Conservation (phyloP, 306 rosid genomes). For the Citrullus mucosospermus region DNA sequence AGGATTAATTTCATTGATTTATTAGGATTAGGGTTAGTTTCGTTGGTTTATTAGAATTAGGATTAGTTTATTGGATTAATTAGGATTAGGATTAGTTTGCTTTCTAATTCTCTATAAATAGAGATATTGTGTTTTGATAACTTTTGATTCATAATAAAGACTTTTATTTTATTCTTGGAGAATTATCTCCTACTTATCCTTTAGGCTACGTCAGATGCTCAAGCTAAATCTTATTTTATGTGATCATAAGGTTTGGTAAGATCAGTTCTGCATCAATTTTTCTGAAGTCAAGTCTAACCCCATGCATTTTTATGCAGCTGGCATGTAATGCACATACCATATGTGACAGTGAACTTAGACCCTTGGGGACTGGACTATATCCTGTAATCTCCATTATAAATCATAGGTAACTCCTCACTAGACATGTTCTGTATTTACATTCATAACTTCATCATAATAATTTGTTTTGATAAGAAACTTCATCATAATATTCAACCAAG, state of each 20-base stretch:
- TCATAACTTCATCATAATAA: not conserved
- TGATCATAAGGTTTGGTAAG: not conserved
- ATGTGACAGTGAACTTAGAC: constrained; percentile 85
- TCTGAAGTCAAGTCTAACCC: constrained; percentile 17
- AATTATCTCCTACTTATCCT: too few species aligned
- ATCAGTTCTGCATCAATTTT: not conserved
- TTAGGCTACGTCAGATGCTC: too few species aligned
- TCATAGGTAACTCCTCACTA: constrained; percentile 55
- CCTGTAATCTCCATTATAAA: constrained; percentile 81
- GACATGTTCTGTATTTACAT: constrained; percentile 1
- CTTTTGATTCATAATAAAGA: too few species aligned
- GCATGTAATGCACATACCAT: constrained; percentile 96
- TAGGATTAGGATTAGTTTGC: too few species aligned
- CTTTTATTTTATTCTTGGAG: too few species aligned
- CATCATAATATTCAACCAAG: constrained; percentile 16
- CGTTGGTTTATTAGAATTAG: too few species aligned
- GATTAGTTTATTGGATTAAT: too few species aligned
- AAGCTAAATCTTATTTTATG: not conserved
- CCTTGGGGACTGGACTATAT: constrained; percentile 80
- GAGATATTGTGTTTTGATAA: too few species aligned
- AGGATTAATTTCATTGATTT: too few species aligned
- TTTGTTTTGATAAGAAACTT: not conserved
- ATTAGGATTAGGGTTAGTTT: too few species aligned
- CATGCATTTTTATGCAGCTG: constrained; percentile 44
- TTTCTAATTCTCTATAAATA: too few species aligned